phyloP scores from a whole-genome alignment of 208 protist species.

The Leptomonas pyrrhocoris region DNA sequence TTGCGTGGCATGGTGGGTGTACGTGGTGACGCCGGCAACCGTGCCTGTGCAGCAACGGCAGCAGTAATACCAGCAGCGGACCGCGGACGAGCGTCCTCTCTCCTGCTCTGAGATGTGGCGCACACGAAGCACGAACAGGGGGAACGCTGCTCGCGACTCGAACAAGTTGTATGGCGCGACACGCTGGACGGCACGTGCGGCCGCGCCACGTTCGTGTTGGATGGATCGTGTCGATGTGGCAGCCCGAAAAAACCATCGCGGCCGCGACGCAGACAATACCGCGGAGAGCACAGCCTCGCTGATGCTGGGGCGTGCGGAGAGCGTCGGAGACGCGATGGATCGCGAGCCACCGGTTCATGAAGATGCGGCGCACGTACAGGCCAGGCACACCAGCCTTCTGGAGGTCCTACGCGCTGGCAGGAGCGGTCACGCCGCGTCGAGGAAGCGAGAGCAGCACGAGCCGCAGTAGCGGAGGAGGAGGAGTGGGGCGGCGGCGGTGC shows the following conservation, averaged over 20 bases:
- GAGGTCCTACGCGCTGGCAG: not conserved
- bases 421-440: not conserved
- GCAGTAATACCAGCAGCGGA: not conserved
- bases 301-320: not conserved
- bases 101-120: not conserved
- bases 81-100: not conserved
- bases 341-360: not conserved
- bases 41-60: not conserved
- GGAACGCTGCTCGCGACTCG: not conserved
- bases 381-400: not conserved
- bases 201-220: too few relatives aligned
- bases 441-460: not conserved
- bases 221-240: not conserved
- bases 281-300: conserved; percentile 15
- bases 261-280: conserved; percentile 15
- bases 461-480: not conserved
- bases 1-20: not conserved
- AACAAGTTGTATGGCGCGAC: not conserved
- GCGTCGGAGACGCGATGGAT: not conserved
- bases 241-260: not conserved
- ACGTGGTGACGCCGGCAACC: not conserved
- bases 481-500: not conserved
- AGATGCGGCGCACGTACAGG: not conserved
- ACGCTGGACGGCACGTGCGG: not conserved
- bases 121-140: conserved; percentile 34